Base-by-base conservation (phyloP, 805 yeast genomes). In the Starmerella stigmatis region DNA sequence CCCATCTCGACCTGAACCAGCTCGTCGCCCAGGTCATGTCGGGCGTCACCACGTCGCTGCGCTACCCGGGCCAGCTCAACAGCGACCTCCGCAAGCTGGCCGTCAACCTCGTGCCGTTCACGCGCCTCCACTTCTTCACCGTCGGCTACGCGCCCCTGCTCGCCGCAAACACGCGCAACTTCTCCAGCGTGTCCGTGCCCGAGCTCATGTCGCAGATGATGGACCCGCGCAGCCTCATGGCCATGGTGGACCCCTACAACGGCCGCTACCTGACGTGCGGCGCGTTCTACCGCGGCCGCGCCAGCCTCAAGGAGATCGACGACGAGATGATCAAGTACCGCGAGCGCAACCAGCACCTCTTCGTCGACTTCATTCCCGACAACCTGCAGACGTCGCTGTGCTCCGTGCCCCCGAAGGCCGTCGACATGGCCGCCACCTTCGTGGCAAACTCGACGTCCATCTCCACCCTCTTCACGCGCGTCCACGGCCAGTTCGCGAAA, bases 361-460 rank as follows among this genome's bases (percentile, higher is more conserved):
- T 86, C 60, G 96, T 86, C 44, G 94, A 86, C 65, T 86, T 95
- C 95, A 86, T 86, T 67, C 95, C 96, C 58, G 84, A 84, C 66
- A 86, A 86, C 61, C 94, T 86, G 54, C 95, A 86, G 71, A 81
- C 94, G 29, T 86, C 96, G 40, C 85, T 86, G 46, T 86, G 96
- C 68, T 78, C 88, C 19, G 92, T 85, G 49, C 83, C 96, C 30
- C 94, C 95, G 57, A 76, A 74, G 64, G 89, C 74, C 59, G 71
- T 81, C 57, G 88, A 82, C 60, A 84, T 83, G 84, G 70, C 94
- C 47, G 96, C 95, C 36, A 86, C 96, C 11, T 86, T 86, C 61
- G 79, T 86, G 58, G 95, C 94, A 60, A 86, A 86, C 71, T 81
- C 95, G 23, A 86, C 96, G 4, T 81, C 95, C 2, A 83, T 86